Conservation (phyloP, 2,329 filamentous ascomycete genomes). For the Sporothrix pallida region DNA sequence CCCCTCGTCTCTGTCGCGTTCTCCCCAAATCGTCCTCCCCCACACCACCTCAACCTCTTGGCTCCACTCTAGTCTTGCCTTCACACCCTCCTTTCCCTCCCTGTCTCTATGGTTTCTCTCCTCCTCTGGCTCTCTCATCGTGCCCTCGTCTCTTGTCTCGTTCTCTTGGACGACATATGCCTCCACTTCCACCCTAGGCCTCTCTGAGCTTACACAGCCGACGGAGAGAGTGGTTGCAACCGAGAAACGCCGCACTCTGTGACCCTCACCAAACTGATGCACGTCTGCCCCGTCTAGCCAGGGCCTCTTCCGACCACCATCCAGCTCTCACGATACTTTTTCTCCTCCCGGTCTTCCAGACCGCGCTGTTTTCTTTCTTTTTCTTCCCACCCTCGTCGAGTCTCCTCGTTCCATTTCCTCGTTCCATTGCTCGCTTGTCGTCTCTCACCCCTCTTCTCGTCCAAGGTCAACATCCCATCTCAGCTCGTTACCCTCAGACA, state of each 20-base stretch:
- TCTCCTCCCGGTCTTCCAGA: neutral
- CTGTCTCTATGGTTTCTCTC: neutral
- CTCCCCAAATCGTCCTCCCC: conserved; percentile 25
- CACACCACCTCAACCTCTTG: conserved; percentile 27
- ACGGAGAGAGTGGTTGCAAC: neutral
- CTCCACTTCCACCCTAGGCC: conserved; percentile 2
- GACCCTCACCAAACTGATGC: conserved; percentile 5
- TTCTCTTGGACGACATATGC: neutral
- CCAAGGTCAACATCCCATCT: neutral
- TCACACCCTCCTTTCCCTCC: conserved; percentile 25
- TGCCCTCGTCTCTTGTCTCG: neutral
- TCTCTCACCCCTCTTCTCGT: neutral
- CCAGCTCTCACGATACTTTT: conserved; percentile 14
- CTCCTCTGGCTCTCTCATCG: neutral
- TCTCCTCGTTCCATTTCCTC: conserved; percentile 9
- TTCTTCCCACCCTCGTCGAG: neutral
- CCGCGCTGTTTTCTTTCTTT: neutral
- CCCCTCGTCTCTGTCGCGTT: neutral
- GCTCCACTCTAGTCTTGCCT: conserved; percentile 27
- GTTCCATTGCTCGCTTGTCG: conserved; percentile 3
- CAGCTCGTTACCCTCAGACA: neutral
- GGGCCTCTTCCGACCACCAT: conserved; percentile 5
- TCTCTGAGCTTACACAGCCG: conserved; percentile 18
- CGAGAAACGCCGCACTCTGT: neutral
- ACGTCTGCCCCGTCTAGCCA: conserved; percentile 14